Evolutionary conservation across 768 basidiomycete genomes (phyloP).

Genomic region (Dioszegia aurantiaca): DNA sequence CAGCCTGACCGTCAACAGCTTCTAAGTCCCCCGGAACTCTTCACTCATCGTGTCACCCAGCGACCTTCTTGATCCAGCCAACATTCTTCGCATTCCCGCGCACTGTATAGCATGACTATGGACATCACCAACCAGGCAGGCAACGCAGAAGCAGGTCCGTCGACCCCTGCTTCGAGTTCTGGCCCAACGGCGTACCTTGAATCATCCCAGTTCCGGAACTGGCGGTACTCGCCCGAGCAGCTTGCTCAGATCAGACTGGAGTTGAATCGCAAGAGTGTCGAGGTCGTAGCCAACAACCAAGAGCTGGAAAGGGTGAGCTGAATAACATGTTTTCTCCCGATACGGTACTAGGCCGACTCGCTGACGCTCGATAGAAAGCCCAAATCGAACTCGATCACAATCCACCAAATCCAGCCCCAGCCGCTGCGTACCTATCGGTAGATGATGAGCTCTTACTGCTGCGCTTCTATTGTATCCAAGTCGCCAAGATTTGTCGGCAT

Average conservation of each 20-base stretch:
- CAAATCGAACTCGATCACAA: slow-evolving; percentile 39
- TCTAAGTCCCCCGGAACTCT: slow-evolving; percentile 6
- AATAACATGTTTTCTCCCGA: too few relatives aligned
- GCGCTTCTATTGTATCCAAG: slow-evolving; percentile 80
- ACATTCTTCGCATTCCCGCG: too few relatives aligned
- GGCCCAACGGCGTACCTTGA: slow-evolving; percentile 39
- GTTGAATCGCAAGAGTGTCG: slow-evolving; percentile 73
- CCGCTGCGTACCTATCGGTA: slow-evolving; percentile 69
- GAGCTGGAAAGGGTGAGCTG: slow-evolving; percentile 73
- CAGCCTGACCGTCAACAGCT: background rate
- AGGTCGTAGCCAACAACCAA: slow-evolving; percentile 71
- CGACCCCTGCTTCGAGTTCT: background rate
- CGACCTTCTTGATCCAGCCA: too few relatives aligned
- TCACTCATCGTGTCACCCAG: background rate
- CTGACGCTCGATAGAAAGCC: slow-evolving; percentile 22
- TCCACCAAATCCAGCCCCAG: slow-evolving; percentile 56
- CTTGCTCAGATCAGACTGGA: slow-evolving; percentile 63
- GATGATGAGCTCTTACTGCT: slow-evolving; percentile 85
- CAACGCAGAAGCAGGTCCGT: slow-evolving; percentile 28
- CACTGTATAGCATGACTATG: too few relatives aligned
- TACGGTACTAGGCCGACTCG: too few relatives aligned
- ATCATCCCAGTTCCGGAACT: slow-evolving; percentile 63
- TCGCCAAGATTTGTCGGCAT: slow-evolving; percentile 71
- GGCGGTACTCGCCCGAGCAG: slow-evolving; percentile 76
- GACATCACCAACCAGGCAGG: background rate